Evolutionary conservation across 2,329 filamentous ascomycete species (phyloP), one percentile per base, ranked within the genome.

Genomic region (Aureobasidium sp.): DNA sequence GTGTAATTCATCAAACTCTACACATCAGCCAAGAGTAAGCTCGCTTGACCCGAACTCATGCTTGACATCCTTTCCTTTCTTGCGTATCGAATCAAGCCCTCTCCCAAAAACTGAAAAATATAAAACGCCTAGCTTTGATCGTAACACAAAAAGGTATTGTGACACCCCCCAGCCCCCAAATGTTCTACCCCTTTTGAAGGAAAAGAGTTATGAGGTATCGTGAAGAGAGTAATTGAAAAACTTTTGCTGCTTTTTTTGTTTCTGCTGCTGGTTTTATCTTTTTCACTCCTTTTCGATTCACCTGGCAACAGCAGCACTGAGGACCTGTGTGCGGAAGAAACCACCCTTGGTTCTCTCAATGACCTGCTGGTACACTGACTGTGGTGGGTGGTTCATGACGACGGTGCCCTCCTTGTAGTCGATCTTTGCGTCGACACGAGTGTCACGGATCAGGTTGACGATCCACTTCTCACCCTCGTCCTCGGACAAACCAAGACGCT

Each of bases 381-480:
- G 94, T 65, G 94, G 93, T 57, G 93, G 94, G 79, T 99, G 94
- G 82, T 99, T 97, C 93, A 99, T 99, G 69, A 97, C 86, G 59
- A 99, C 94, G 60, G 94, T 97, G 73, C 94, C 94, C 78, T 96
- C 90, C 81, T 97, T 91, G 81, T 96, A 97, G 79, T 99, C 94
- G 74, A 97, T 97, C 85, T 99, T 99, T 71, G 94, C 94, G 73
- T 99, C 94, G 66, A 99, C 89, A 66, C 92, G 85, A 27, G 94
- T 99, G 78, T 99, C 94, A 66, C 94, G 88, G 78, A 99, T 99
- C 67, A 99, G 84, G 81, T 99, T 99, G 70, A 99, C 94, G 72
- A 99, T 99, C 94, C 94, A 99, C 82, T 99, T 99, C 85, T 99
- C 94, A 71, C 94, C 94, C 72, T 97, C 94, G 73, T 96, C 91